These are phyloP conservation scores for Fusarium sp. DNA, from an alignment of 2,329 filamentous ascomycete species.

Conservation along the genomic window DNA sequence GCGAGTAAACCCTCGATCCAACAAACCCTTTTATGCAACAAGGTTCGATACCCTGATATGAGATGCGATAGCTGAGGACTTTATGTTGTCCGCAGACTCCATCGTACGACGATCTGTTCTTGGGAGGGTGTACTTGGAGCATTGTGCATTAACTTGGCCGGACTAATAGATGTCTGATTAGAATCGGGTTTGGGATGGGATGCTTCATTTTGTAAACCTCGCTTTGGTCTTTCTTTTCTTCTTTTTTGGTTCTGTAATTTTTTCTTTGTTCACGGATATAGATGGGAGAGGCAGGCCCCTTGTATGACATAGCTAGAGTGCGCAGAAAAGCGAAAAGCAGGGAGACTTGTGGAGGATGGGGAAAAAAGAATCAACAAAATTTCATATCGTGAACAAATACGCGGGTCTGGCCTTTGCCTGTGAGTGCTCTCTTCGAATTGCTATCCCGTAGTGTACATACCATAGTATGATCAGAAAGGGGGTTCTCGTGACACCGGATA, in stretches of 20 bases:
- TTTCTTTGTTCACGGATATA: conserved; percentile 41
- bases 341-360: conserved; percentile 3
- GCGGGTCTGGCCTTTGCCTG: neutral
- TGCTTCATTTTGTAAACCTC: conserved; percentile 39
- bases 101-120: conserved; percentile 41
- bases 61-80: conserved; percentile 23
- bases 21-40: conserved; percentile 36
- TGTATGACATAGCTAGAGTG: conserved; percentile 42
- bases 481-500: neutral
- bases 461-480: neutral
- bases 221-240: conserved; percentile 31
- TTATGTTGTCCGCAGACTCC: conserved; percentile 17
- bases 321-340: conserved; percentile 36
- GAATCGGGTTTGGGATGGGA: conserved; percentile 42
- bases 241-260: conserved; percentile 32
- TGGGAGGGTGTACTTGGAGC: conserved; percentile 46
- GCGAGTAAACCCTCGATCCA: conserved; percentile 66
- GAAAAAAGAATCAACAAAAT: conserved; percentile 16
- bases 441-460: neutral
- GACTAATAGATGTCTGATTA: conserved; percentile 46
- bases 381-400: conserved; percentile 18
- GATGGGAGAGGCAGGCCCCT: conserved; percentile 33
- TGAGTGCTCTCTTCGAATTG: neutral
- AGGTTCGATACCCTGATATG: conserved; percentile 42
- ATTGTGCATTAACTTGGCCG: conserved; percentile 44